A percentile compares a stretch with the other conserved stretches of the same genome.
Evolutionary conservation across 2,329 filamentous ascomycete genomes (phyloP).

Genomic region (Ophiostoma montium): DNA sequence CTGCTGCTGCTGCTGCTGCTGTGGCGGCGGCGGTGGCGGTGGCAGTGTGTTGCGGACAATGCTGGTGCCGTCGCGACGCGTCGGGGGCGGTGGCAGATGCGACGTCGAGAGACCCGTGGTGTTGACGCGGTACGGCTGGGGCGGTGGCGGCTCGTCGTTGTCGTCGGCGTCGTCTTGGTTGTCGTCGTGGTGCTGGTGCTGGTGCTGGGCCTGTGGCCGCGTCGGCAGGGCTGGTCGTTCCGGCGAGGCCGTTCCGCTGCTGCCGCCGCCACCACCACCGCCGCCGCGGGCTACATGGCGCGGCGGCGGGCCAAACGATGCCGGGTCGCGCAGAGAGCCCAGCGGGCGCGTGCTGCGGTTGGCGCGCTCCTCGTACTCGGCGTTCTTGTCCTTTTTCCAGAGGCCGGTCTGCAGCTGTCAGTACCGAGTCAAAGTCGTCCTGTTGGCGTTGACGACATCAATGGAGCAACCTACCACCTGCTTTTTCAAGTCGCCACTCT

Average conservation of each 20-base stretch:
- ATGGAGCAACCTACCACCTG: constrained; percentile 28
- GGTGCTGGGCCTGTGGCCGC: constrained; percentile 2
- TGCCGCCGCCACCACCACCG: constrained; percentile 12
- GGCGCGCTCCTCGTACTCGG: constrained; percentile 17
- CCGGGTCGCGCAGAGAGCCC: constrained; percentile 57
- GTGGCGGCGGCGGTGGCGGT: constrained; percentile 15
- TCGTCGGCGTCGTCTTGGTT: constrained; percentile 11
- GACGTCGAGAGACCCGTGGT: constrained; percentile 57
- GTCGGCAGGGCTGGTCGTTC: constrained; percentile 1
- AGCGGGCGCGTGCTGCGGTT: constrained; percentile 43
- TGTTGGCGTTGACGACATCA: not conserved
- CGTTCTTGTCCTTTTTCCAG: constrained; percentile 20
- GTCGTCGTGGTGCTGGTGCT: not conserved
- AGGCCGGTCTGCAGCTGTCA: constrained; percentile 8
- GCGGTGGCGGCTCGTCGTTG: constrained; percentile 33
- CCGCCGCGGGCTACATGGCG: constrained; percentile 33
- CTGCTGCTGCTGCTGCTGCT: not conserved
- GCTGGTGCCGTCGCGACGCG: constrained; percentile 31
- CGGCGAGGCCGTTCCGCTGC: constrained; percentile 7
- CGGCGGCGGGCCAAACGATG: constrained; percentile 68
- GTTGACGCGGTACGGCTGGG: constrained; percentile 53
- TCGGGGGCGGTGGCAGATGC: constrained; percentile 57
- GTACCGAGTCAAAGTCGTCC: not conserved
- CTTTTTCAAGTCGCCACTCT: constrained; percentile 27
- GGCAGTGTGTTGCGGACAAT: constrained; percentile 19